A percentile compares a stretch with the other conserved stretches of the same genome.
These are phyloP conservation scores for Telfairia occidentalis DNA, from an alignment of 331 rosid species.

Conservation along the genomic window DNA sequence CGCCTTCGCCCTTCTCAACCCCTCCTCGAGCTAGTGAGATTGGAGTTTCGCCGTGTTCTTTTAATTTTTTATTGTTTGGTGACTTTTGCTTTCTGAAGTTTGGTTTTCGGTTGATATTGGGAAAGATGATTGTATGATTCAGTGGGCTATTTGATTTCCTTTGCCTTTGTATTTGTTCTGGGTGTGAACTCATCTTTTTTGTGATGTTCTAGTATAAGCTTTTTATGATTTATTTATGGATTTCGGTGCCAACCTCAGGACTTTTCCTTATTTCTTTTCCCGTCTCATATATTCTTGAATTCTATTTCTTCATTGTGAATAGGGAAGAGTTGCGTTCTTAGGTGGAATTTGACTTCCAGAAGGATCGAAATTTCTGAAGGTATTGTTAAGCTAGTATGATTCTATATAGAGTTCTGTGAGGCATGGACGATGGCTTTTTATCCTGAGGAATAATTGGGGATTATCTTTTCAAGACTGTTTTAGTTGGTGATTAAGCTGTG, in stretches of 20 bases:
- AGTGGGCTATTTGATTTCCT: not conserved
- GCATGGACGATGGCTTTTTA: constrained; percentile 41
- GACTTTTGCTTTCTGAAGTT: not conserved
- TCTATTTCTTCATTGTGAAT: constrained; percentile 25
- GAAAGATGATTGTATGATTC: not conserved
- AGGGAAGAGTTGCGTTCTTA: constrained; percentile 28
- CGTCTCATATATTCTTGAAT: constrained; percentile 24
- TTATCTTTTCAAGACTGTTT: constrained; percentile 76
- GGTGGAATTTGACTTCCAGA: constrained; percentile 11
- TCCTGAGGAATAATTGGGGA: constrained; percentile 64
- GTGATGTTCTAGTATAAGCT: not conserved
- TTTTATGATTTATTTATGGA: not conserved
- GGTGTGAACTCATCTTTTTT: not conserved
- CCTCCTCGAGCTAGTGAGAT: not conserved
- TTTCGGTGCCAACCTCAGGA: not conserved
- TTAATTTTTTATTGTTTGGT: not conserved
- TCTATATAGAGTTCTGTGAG: constrained; percentile 28
- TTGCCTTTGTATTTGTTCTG: not conserved
- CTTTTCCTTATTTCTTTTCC: not conserved
- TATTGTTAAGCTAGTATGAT: constrained; percentile 27
- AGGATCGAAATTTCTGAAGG: constrained; percentile 28
- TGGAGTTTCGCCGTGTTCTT: not conserved
- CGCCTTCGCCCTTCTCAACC: not conserved
- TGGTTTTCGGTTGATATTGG: not conserved
- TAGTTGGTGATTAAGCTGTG: constrained; percentile 74